These are phyloP conservation scores for Aureobasidium sp. DNA, from an alignment of 2,329 filamentous ascomycete species.

Conservation along the genomic window DNA sequence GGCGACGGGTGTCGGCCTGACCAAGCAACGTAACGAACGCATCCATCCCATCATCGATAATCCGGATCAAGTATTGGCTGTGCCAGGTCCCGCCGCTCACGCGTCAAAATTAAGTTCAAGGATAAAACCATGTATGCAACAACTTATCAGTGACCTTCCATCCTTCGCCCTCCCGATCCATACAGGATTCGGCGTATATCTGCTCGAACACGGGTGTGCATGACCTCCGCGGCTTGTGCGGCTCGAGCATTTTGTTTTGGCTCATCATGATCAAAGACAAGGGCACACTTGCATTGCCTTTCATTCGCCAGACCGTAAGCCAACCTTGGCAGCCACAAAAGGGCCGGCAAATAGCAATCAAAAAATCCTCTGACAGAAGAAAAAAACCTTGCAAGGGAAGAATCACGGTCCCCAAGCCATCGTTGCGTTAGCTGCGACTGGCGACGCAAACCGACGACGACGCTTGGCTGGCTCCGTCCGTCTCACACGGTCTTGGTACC, in stretches of 20 bases:
- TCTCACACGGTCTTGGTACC: slow-evolving; percentile 14
- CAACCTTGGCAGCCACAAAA: slow-evolving; percentile 15
- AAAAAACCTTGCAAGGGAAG: slow-evolving; percentile 11
- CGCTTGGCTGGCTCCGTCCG: slow-evolving; percentile 15
- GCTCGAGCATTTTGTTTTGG: slow-evolving; percentile 1
- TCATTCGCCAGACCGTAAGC: slow-evolving; percentile 8
- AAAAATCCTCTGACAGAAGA: slow-evolving; percentile 9
- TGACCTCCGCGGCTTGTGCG: slow-evolving; percentile 15
- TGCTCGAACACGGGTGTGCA: slow-evolving; percentile 13
- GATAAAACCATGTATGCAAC: slow-evolving; percentile 15
- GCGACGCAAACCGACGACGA: slow-evolving; percentile 9
- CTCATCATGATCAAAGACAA: slow-evolving; percentile 13
- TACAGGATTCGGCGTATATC: slow-evolving; percentile 4
- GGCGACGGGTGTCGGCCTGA: slow-evolving; percentile 5
- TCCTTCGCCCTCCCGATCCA: slow-evolving; percentile 7
- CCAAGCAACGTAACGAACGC: slow-evolving; percentile 3
- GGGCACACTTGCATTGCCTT: slow-evolving; percentile 1
- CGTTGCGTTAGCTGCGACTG: slow-evolving; percentile 12
- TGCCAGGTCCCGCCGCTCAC: slow-evolving; percentile 10
- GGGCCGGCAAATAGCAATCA: slow-evolving; percentile 15
- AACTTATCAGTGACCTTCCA: slow-evolving; percentile 10
- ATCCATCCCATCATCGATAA: slow-evolving; percentile 2
- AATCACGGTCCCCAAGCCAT: slow-evolving; percentile 7
- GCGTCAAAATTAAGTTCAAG: slow-evolving; percentile 13
- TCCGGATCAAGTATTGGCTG: slow-evolving; percentile 7